Evolutionary conservation across 1,284 basidiomycete species (phyloP).

Genomic region (Ganoderma lucidum): DNA sequence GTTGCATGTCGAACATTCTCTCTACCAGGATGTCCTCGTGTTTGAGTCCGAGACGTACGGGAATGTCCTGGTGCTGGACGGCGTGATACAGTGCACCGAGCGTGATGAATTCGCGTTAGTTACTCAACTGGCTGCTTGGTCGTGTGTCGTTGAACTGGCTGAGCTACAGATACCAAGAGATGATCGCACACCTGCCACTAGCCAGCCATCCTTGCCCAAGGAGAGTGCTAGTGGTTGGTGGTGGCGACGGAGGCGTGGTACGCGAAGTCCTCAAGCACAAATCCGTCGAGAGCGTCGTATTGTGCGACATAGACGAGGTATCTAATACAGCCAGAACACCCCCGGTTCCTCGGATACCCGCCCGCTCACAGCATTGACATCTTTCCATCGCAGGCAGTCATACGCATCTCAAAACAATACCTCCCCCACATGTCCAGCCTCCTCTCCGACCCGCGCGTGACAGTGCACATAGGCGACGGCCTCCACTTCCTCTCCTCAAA

Average conservation of each 20-base stretch:
- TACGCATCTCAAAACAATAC: conserved; percentile 92
- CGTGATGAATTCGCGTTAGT: conserved; percentile 97
- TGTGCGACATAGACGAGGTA: conserved; percentile 99
- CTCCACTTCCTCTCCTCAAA: conserved; percentile 53
- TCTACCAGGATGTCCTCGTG: conserved; percentile 96
- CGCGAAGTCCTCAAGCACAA: conserved; percentile 97
- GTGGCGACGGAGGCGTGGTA: conserved; percentile 95
- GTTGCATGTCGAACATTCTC: conserved; percentile 92
- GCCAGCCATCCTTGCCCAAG: conserved; percentile 79
- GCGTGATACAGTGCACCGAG: conserved; percentile 97
- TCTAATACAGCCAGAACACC: conserved; percentile 22
- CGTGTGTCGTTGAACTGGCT: not conserved
- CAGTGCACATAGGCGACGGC: conserved; percentile 92
- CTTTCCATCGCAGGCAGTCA: conserved; percentile 72
- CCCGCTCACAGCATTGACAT: conserved; percentile 3
- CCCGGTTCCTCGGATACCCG: not conserved
- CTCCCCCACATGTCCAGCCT: conserved; percentile 94
- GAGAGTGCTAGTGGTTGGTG: conserved; percentile 95
- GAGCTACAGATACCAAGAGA: conserved; percentile 88
- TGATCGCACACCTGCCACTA: conserved; percentile 97
- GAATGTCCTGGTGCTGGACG: conserved; percentile 96
- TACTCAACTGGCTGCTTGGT: not conserved
- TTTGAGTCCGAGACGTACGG: conserved; percentile 96
- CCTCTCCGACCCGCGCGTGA: conserved; percentile 85
- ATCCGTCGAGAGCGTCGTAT: conserved; percentile 89